phyloP scores from a whole-genome alignment of 139 green algal genomes.

The Chlamydomonas sphaeroides region DNA sequence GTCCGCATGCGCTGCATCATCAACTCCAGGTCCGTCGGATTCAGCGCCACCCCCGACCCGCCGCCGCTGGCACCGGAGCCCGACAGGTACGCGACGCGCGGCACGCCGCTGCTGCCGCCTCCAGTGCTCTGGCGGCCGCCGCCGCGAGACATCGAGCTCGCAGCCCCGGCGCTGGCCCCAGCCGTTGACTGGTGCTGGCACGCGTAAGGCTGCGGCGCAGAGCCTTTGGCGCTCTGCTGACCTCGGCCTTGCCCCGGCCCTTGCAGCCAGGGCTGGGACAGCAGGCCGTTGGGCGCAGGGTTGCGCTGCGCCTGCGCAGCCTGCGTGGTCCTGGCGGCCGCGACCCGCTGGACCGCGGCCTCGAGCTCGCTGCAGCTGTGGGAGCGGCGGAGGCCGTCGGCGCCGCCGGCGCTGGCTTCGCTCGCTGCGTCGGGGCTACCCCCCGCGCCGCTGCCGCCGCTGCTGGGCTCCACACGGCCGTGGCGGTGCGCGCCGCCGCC shows the following conservation, averaged over 20 bases:
- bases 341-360: not conserved
- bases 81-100: too few species aligned
- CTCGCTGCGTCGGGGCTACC: not conserved
- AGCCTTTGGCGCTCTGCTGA: not conserved
- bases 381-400: not conserved
- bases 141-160: not conserved
- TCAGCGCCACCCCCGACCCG: too few species aligned
- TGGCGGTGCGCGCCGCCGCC: not conserved
- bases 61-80: too few species aligned
- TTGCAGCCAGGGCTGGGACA: too few species aligned
- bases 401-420: not conserved
- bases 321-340: too few species aligned
- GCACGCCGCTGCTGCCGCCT: too few species aligned
- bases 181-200: not conserved
- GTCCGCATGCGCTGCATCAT: conserved; percentile 17
- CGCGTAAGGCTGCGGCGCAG: too few species aligned
- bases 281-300: too few species aligned
- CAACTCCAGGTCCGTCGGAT: conserved; percentile 31
- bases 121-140: too few species aligned
- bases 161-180: not conserved
- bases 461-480: not conserved
- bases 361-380: conserved; percentile 11
- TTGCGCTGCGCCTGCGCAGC: not conserved
- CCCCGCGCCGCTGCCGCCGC: not conserved
- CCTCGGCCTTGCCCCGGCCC: too few species aligned